Evolutionary conservation across 306 rosid species (phyloP).

Genomic region (Prunus campanulata): DNA sequence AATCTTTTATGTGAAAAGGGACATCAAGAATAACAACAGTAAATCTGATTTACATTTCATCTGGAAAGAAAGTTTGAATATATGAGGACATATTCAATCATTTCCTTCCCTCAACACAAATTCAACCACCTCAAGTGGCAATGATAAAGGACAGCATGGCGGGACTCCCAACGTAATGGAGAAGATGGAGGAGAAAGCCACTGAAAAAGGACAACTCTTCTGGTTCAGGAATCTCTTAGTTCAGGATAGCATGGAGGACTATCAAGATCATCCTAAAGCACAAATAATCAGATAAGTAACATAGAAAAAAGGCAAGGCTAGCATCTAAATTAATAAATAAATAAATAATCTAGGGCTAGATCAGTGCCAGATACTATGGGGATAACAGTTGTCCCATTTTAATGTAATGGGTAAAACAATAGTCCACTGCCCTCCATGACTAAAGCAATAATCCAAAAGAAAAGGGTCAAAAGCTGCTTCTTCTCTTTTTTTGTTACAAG

Average conservation of each 20-base stretch:
- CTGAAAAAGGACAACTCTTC: conserved; percentile 2
- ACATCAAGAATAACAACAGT: too few relatives aligned
- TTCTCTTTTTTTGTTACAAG: too few relatives aligned
- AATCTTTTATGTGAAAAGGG: too few relatives aligned
- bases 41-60: too few relatives aligned
- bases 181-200: conserved; percentile 5
- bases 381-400: too few relatives aligned
- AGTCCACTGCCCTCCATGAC: too few relatives aligned
- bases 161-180: conserved; percentile 3
- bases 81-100: not conserved
- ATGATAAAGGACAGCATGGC: not conserved
- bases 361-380: too few relatives aligned
- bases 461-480: too few relatives aligned
- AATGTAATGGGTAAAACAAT: too few relatives aligned
- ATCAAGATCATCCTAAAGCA: conserved; percentile 6
- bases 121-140: not conserved
- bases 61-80: too few relatives aligned
- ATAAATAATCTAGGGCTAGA: too few relatives aligned
- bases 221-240: not conserved
- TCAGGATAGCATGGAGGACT: conserved; percentile 4
- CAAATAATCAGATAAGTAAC: not conserved
- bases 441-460: too few relatives aligned
- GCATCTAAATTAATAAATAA: not conserved
- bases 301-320: not conserved
- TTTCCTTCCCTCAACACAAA: not conserved